Evolutionary conservation across 306 rosid genomes (phyloP), one percentile per base, ranked within the genome.

Genomic region (Cicer chorassanicum): DNA sequence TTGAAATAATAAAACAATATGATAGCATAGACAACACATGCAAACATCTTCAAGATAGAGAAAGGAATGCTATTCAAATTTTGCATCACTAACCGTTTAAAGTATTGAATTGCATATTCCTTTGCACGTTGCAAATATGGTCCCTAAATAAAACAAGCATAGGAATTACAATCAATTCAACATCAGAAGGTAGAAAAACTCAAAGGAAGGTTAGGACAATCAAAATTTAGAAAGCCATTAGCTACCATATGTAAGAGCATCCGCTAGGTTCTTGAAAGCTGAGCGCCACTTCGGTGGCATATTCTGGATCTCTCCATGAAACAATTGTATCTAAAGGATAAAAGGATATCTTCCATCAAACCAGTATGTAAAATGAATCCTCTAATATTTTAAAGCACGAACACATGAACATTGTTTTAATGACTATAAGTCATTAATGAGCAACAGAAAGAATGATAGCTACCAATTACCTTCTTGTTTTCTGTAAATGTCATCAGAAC

Each of bases 291-390:
- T 93, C 97, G 0, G 97, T 85, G 21, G 87, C 82, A 85, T 79
- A 85, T 62, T 91, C 96, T 42, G 93, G 93, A 84, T 93, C 98
- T 76, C 93, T 93, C 98, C 98, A 93, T 42, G 98, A 93, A 72
- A 93, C 91, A 65, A 93, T 91, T 54, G 98, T 85, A 80, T 93
- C 98, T 93, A 71, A 42, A 76, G 10, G 72, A 44, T 45, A 70
- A 55, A 65, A 55, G 0, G 9, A 42, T 38, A 13, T 57, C 43
- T 29, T 39, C 76, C 36, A 54, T 79, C 44, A 80, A 60, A 78
- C 42, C 14, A 6, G 8, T 19, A 46, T 48, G 67, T 55, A 38
- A 14, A 72, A 66, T 48, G 55, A 56, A 14, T 38, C 78, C 75
- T 49, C 36, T 24, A 39, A 70, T 43, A 57, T 29, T 77, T 77